phyloP scores from a whole-genome alignment of 805 yeast genomes.

The Zygosaccharomyces bisporus region DNA sequence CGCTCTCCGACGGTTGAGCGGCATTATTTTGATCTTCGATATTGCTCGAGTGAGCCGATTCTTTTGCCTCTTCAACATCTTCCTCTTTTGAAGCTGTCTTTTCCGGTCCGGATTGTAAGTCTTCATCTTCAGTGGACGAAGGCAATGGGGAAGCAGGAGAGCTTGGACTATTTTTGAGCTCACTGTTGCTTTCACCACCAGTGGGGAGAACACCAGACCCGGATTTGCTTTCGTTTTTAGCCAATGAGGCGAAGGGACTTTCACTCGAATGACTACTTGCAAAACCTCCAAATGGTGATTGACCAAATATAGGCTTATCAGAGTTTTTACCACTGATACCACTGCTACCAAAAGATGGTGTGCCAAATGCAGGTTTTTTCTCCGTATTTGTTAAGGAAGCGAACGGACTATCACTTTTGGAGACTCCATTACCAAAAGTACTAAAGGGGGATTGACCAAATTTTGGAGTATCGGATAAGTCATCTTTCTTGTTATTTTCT shows the following conservation, averaged over 20 bases:
- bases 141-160: too few relatives aligned
- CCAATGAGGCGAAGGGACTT: constrained; percentile 11
- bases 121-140: too few relatives aligned
- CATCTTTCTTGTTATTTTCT: not conserved
- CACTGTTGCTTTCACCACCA: not conserved
- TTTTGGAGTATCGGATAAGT: constrained; percentile 6
- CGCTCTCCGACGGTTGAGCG: not conserved
- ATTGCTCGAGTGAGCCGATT: too few relatives aligned
- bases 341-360: constrained; percentile 10
- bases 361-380: constrained; percentile 17
- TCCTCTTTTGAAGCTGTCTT: too few relatives aligned
- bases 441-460: constrained; percentile 6
- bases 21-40: not conserved
- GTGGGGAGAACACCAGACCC: not conserved
- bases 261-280: constrained; percentile 1
- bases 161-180: too few relatives aligned
- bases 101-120: too few relatives aligned
- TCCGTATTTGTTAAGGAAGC: constrained; percentile 7
- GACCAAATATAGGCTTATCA: constrained; percentile 19
- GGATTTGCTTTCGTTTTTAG: not conserved
- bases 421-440: not conserved
- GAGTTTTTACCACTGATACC: constrained; percentile 1
- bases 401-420: not conserved
- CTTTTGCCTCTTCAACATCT: too few relatives aligned
- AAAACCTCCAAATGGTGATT: constrained; percentile 13